Evolutionary conservation across 306 rosid species (phyloP).

Genomic region (Cajanus cajan): DNA sequence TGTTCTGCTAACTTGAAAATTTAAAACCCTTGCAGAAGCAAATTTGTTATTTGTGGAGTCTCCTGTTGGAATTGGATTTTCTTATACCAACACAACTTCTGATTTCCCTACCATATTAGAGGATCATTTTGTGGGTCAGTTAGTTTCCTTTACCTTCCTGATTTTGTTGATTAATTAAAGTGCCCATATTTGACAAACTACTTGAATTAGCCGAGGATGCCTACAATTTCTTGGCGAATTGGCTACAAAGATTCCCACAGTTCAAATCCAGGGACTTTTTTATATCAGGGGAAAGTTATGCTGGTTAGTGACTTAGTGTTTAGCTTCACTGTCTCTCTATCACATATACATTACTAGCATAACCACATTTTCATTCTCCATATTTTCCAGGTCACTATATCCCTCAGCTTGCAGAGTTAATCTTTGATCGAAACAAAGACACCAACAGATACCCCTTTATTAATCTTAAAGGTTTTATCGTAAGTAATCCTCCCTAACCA

Average conservation of each 20-base stretch:
- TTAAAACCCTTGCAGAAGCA: conserved; percentile 43
- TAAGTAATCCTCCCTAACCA: conserved; percentile 35
- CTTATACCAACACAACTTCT: conserved; percentile 58
- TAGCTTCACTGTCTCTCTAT: neutral
- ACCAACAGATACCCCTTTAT: conserved; percentile 35
- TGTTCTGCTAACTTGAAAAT: conserved; percentile 4
- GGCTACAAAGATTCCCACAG: conserved; percentile 57
- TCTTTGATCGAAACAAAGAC: conserved; percentile 52
- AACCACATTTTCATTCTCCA: neutral
- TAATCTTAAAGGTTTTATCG: conserved; percentile 60
- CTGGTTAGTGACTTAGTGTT: conserved; percentile 35
- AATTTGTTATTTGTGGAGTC: conserved; percentile 59
- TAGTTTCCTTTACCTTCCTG: conserved; percentile 18
- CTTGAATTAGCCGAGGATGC: conserved; percentile 53
- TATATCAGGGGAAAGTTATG: conserved; percentile 66
- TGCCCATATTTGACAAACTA: conserved; percentile 7
- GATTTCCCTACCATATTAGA: conserved; percentile 46
- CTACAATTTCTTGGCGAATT: conserved; percentile 59
- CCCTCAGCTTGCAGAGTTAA: conserved; percentile 56
- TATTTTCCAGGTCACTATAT: conserved; percentile 53
- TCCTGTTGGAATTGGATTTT: conserved; percentile 65
- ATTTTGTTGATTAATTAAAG: neutral
- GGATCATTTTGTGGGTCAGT: conserved; percentile 57
- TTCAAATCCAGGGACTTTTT: conserved; percentile 47
- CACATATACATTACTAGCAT: neutral